These are phyloP conservation scores for Fusarium ramigenum DNA, from an alignment of 2,329 filamentous ascomycete species.

Conservation along the genomic window DNA sequence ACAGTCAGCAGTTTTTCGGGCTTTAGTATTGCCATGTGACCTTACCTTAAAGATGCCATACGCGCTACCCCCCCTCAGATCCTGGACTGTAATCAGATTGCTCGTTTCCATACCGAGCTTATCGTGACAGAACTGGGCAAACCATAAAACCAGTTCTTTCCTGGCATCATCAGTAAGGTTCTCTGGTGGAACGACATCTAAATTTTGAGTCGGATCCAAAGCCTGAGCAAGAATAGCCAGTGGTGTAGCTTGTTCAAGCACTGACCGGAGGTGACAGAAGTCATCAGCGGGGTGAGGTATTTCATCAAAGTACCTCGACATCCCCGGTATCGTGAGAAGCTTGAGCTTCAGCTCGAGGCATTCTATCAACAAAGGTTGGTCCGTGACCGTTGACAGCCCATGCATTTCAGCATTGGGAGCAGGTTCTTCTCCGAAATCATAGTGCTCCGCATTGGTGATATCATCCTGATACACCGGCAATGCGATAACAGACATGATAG, in stretches of 20 bases:
- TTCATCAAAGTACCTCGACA: background rate
- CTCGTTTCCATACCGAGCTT: no score
- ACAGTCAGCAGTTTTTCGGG: no score
- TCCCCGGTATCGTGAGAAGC: background rate
- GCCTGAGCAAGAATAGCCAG: background rate
- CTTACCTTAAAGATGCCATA: no score
- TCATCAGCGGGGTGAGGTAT: background rate
- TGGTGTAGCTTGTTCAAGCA: background rate
- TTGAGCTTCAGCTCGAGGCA: background rate
- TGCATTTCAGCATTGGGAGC: fast-evolving
- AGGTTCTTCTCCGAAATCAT: background rate
- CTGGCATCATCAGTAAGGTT: no score
- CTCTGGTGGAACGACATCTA: no score
- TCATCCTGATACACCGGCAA: background rate
- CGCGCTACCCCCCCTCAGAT: no score
- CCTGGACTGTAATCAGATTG: no score
- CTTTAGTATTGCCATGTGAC: no score
- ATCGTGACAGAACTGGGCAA: no score
- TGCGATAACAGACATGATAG: background rate
- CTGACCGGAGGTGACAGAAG: background rate
- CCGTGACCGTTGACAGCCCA: fast-evolving
- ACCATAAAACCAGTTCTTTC: no score
- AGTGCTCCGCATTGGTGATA: background rate
- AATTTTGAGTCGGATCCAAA: background rate
- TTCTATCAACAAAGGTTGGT: background rate